Evolutionary conservation across 164 flowering plant species (phyloP).

Genomic region (Magnolia kwangsiensis): DNA sequence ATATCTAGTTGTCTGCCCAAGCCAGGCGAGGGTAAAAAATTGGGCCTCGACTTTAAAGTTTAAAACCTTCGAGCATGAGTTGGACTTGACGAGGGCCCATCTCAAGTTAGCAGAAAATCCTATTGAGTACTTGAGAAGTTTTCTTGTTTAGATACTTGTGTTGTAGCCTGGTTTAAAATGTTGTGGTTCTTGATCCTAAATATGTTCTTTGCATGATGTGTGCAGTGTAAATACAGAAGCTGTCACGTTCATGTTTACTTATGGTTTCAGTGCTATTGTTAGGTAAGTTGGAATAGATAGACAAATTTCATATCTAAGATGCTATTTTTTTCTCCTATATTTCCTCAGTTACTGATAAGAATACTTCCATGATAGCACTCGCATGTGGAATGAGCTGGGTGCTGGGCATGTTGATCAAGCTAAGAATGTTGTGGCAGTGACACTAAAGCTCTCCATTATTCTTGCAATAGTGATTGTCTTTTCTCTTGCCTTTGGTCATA

Average conservation of each 20-base stretch:
- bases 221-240: conserved; percentile 82
- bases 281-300: conserved; percentile 44
- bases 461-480: conserved; percentile 44
- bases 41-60: background rate
- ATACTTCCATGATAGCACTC: conserved; percentile 47
- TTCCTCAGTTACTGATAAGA: background rate
- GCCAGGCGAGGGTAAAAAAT: background rate
- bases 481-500: conserved; percentile 53
- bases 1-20: background rate
- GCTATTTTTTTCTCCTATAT: background rate
- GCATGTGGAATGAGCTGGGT: conserved; percentile 90
- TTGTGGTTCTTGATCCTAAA: background rate
- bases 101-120: background rate
- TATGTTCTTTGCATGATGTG: background rate
- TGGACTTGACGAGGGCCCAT: background rate
- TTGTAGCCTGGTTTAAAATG: no score
- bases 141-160: no score
- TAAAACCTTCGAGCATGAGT: background rate
- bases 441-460: conserved; percentile 63
- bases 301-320: background rate
- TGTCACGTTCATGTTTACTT: conserved; percentile 62
- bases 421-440: conserved; percentile 59
- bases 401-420: conserved; percentile 60
- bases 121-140: background rate
- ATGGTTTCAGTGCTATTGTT: conserved; percentile 86